A percentile compares a stretch with the other conserved stretches of the same genome.
These are phyloP conservation scores for Malassezia dermatis DNA, from an alignment of 1,284 basidiomycete genomes.

Conservation along the genomic window DNA sequence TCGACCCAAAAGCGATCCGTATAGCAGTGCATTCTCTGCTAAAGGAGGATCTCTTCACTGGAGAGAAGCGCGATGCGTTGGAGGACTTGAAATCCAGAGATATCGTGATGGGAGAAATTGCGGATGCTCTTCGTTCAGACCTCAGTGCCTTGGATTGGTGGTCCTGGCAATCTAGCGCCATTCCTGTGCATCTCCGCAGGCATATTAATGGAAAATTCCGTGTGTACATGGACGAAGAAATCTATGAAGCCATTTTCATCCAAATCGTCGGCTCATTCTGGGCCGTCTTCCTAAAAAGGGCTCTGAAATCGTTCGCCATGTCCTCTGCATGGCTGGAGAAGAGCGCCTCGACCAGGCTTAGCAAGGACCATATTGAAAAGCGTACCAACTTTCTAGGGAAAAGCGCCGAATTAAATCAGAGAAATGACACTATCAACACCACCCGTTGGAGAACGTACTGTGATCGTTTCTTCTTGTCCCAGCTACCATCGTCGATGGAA, in stretches of 20 bases:
- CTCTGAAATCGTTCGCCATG: background rate
- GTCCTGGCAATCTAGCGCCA: background rate
- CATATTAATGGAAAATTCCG: conserved; percentile 15
- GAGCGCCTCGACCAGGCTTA: background rate
- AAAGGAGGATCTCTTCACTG: background rate
- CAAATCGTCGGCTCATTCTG: conserved; percentile 3
- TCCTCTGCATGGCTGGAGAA: background rate
- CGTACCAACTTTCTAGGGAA: background rate
- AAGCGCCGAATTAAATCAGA: background rate
- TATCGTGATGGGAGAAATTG: background rate
- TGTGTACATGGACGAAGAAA: conserved; percentile 14
- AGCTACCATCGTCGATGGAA: background rate
- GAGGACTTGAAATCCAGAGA: background rate
- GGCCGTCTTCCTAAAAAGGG: background rate
- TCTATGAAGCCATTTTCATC: conserved; percentile 13
- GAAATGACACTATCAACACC: background rate
- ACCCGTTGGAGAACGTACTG: background rate
- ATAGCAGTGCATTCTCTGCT: background rate
- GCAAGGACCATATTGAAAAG: background rate
- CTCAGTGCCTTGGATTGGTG: background rate
- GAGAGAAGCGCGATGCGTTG: background rate
- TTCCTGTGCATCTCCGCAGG: conserved; percentile 2
- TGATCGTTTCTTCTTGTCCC: background rate
- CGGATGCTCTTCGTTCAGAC: conserved; percentile 4
- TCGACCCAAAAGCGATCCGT: background rate